These are phyloP conservation scores for Myxozyma lipomycoides DNA, from an alignment of 805 yeast species.

Conservation along the genomic window DNA sequence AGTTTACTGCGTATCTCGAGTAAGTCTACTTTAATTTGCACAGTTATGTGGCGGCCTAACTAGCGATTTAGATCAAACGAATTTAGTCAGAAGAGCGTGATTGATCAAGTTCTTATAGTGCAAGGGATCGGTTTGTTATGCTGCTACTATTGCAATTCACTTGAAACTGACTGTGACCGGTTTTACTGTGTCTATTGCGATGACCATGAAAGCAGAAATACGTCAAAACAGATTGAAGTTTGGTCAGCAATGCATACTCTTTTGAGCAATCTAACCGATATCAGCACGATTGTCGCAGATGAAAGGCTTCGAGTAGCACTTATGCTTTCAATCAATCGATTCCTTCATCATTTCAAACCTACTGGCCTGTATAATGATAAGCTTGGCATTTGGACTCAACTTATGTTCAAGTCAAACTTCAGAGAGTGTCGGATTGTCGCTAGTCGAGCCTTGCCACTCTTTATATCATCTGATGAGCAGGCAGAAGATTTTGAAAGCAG, in stretches of 20 bases:
- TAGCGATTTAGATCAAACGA: no score
- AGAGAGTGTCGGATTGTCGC: slow-evolving; percentile 10
- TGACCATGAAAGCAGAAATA: not conserved
- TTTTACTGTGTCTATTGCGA: no score
- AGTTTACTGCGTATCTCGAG: no score
- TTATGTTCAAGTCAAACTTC: slow-evolving; percentile 1
- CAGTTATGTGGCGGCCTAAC: no score
- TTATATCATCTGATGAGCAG: not conserved
- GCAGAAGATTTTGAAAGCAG: not conserved
- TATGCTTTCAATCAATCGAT: not conserved
- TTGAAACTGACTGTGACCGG: no score
- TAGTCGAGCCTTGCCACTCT: slow-evolving; percentile 7
- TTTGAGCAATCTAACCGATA: not conserved
- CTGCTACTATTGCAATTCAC: not conserved
- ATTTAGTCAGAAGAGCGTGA: no score
- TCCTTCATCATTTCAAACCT: slow-evolving; percentile 1
- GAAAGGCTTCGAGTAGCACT: not conserved
- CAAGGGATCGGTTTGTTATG: slow-evolving; percentile 1
- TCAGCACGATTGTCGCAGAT: not conserved
- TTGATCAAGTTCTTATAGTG: no score
- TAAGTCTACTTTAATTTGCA: no score
- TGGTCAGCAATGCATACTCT: slow-evolving; percentile 1
- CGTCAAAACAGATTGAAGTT: not conserved
- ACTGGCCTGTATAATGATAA: not conserved
- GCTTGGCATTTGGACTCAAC: not conserved